Conservation (phyloP, 345 rosid genomes). For the Carallia brachiata region DNA sequence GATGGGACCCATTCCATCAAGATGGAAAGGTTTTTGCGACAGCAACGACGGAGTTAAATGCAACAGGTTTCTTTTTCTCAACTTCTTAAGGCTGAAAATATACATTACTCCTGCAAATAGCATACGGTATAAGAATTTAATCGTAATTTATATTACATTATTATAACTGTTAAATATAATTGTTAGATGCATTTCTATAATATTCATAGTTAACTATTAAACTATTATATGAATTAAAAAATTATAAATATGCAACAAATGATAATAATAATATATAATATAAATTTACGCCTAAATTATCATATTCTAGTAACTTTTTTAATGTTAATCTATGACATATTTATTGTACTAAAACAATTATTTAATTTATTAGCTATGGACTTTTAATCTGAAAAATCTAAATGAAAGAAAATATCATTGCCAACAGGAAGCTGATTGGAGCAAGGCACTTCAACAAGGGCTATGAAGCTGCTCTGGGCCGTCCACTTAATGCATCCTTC, state of each 20-base stretch:
- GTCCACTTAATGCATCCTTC: neutral
- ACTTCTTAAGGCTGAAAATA: too few relatives aligned
- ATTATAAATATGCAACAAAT: too few relatives aligned
- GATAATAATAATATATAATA: too few relatives aligned
- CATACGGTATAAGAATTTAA: neutral
- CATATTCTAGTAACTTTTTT: too few relatives aligned
- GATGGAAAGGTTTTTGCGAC: slow-evolving; percentile 24
- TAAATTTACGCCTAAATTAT: too few relatives aligned
- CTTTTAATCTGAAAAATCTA: neutral
- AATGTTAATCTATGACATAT: too few relatives aligned
- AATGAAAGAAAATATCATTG: neutral
- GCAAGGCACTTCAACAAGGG: slow-evolving; percentile 28
- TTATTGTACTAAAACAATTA: too few relatives aligned
- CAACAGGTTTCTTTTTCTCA: slow-evolving; percentile 3
- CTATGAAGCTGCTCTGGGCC: neutral
- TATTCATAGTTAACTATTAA: too few relatives aligned
- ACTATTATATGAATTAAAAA: too few relatives aligned
- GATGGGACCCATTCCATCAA: slow-evolving; percentile 25
- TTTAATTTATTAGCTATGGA: too few relatives aligned
- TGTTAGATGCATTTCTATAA: neutral
- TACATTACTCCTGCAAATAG: too few relatives aligned
- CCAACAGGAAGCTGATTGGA: slow-evolving; percentile 20
- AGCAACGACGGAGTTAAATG: slow-evolving; percentile 14
- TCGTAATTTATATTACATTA: neutral
- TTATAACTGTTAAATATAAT: neutral